Evolutionary conservation across 257 asterid species (phyloP).

Genomic region (Leonotis leonurus): DNA sequence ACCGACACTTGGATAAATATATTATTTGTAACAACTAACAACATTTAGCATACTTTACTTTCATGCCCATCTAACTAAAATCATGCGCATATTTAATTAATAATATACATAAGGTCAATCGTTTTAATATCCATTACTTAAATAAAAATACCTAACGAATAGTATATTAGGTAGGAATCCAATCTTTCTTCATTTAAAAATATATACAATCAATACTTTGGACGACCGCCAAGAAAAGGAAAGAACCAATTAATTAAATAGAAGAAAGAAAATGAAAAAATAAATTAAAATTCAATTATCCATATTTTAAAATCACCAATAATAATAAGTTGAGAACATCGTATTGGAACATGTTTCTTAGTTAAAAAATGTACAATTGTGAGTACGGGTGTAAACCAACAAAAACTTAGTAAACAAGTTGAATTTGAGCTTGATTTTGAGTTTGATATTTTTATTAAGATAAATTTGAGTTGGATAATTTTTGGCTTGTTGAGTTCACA

Average conservation of each 20-base stretch:
- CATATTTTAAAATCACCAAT: too few relatives aligned
- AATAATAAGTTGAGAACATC: too few relatives aligned
- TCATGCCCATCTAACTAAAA: background rate
- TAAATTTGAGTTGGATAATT: too few relatives aligned
- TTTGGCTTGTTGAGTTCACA: too few relatives aligned
- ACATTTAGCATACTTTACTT: too few relatives aligned
- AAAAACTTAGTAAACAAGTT: too few relatives aligned
- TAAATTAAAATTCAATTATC: background rate
- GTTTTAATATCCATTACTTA: background rate
- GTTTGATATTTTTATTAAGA: too few relatives aligned
- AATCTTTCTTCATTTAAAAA: background rate
- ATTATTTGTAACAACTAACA: background rate
- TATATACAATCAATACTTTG: slow-evolving; percentile 2
- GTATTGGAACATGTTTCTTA: too few relatives aligned
- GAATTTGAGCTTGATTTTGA: too few relatives aligned
- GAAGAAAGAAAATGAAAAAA: background rate
- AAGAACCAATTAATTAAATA: background rate
- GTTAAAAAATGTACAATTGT: too few relatives aligned
- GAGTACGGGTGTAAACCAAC: too few relatives aligned
- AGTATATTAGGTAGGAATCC: background rate
- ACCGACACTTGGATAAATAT: slow-evolving; percentile 7
- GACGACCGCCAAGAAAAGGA: slow-evolving; percentile 5
- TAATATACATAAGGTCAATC: background rate
- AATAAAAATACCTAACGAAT: background rate
- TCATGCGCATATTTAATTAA: background rate